phyloP scores from a whole-genome alignment of 1,139 yeast species.

The Geotrichum restrictum region DNA sequence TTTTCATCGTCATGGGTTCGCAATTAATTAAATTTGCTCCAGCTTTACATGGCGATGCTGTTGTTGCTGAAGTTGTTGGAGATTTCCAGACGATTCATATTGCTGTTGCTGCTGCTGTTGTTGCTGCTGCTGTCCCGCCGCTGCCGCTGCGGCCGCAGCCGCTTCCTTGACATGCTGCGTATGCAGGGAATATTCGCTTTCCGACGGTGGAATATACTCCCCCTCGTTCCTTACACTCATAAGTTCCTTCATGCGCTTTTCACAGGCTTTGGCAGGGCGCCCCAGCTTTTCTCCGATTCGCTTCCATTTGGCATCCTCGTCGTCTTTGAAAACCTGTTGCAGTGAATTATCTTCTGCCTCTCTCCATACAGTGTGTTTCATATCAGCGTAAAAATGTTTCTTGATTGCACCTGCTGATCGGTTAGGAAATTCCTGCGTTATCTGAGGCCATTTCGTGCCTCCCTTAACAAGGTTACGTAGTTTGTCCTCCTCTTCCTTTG shows the following conservation, averaged over 20 bases:
- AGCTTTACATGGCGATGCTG: neutral
- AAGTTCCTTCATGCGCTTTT: slow-evolving; percentile 28
- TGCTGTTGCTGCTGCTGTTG: slow-evolving; percentile 12
- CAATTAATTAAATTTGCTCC: no score
- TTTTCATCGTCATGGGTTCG: no score
- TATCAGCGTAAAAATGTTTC: slow-evolving; percentile 37
- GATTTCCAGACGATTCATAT: neutral
- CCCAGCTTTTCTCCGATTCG: slow-evolving; percentile 34
- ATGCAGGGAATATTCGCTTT: slow-evolving; percentile 16
- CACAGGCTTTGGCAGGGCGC: slow-evolving; percentile 34
- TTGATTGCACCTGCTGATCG: slow-evolving; percentile 37
- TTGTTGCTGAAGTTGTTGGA: neutral
- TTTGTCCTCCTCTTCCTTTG: slow-evolving; percentile 30
- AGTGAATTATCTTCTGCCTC: slow-evolving; percentile 32
- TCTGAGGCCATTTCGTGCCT: slow-evolving; percentile 36
- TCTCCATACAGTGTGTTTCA: slow-evolving; percentile 34
- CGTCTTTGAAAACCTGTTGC: slow-evolving; percentile 30
- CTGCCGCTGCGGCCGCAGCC: slow-evolving; percentile 4
- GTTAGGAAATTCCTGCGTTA: slow-evolving; percentile 34
- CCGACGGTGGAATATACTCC: slow-evolving; percentile 20
- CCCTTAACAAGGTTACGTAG: slow-evolving; percentile 31
- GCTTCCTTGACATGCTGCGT: slow-evolving; percentile 16
- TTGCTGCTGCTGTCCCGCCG: slow-evolving; percentile 8
- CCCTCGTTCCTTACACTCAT: slow-evolving; percentile 16
- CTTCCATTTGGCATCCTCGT: slow-evolving; percentile 34